phyloP scores from a whole-genome alignment of 2,329 filamentous ascomycete species.

The Seiridium unicorne region DNA sequence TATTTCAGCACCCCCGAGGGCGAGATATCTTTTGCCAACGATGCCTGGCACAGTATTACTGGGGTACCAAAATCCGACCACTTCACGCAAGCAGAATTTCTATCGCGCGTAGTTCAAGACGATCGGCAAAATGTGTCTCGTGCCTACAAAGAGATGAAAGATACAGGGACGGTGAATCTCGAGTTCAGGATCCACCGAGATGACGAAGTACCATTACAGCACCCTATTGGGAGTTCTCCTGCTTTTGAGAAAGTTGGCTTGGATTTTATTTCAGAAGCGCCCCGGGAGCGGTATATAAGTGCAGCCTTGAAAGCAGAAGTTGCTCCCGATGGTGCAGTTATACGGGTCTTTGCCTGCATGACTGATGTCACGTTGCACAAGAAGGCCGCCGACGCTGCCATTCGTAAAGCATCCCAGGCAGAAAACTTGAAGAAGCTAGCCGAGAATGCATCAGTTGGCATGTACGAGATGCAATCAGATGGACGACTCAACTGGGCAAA shows the following conservation, averaged over 20 bases:
- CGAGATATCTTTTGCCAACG: conserved; percentile 68
- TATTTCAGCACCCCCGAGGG: conserved; percentile 67
- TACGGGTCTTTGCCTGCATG: conserved; percentile 46
- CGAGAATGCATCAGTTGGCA: conserved; percentile 52
- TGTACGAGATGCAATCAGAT: conserved; percentile 53
- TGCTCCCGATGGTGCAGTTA: conserved; percentile 38
- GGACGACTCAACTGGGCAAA: conserved; percentile 50
- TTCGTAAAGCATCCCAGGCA: conserved; percentile 47
- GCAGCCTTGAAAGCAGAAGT: conserved; percentile 47
- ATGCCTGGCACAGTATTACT: conserved; percentile 59
- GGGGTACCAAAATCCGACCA: conserved; percentile 35
- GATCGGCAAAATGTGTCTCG: conserved; percentile 39
- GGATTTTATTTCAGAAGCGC: conserved; percentile 29
- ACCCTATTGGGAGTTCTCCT: conserved; percentile 30
- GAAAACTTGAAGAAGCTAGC: conserved; percentile 54
- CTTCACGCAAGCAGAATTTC: conserved; percentile 32
- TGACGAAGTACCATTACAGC: conserved; percentile 20
- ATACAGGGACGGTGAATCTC: conserved; percentile 38
- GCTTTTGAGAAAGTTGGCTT: conserved; percentile 34
- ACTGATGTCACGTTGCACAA: conserved; percentile 52
- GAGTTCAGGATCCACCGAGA: conserved; percentile 42
- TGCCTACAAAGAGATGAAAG: conserved; percentile 40
- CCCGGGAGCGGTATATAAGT: conserved; percentile 39
- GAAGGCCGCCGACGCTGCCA: conserved; percentile 45
- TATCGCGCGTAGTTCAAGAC: conserved; percentile 44